Conservation (phyloP, 352 stramenopile species). For the Globisporangium heterothallicum region DNA sequence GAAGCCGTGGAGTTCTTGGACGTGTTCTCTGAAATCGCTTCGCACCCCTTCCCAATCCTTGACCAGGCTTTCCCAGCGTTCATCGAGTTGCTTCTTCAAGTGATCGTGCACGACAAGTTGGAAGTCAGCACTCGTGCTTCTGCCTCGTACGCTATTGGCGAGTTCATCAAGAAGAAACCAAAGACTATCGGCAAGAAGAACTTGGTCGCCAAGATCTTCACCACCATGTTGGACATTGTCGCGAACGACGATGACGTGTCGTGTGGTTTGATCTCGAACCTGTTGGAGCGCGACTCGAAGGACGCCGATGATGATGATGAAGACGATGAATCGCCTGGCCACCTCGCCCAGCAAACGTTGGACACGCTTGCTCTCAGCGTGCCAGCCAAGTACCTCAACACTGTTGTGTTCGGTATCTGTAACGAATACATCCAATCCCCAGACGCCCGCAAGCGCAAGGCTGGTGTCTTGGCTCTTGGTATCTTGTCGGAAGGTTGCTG, state of each 20-base stretch:
- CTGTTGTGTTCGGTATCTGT: constrained; percentile 66
- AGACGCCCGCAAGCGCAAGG: constrained; percentile 92
- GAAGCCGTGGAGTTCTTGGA: constrained; percentile 87
- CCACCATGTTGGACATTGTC: constrained; percentile 81
- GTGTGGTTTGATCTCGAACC: constrained; percentile 77
- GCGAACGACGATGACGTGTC: constrained; percentile 71
- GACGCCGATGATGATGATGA: constrained; percentile 54
- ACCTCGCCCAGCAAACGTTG: constrained; percentile 81
- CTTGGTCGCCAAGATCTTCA: constrained; percentile 81
- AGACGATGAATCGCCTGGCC: constrained; percentile 72
- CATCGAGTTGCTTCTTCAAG: constrained; percentile 79
- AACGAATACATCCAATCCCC: constrained; percentile 89
- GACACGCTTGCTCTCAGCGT: constrained; percentile 79
- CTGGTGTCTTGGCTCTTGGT: constrained; percentile 93
- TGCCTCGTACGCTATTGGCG: constrained; percentile 75
- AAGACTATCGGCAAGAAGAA: constrained; percentile 87
- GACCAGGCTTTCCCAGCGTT: constrained; percentile 76
- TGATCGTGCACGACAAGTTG: constrained; percentile 69
- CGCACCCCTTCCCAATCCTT: constrained; percentile 79
- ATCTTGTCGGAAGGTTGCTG: constrained; percentile 96
- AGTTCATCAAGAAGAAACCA: constrained; percentile 87
- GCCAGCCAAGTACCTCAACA: constrained; percentile 80
- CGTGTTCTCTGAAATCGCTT: constrained; percentile 82
- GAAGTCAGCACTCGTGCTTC: constrained; percentile 75
- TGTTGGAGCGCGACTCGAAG: constrained; percentile 66